These are phyloP conservation scores for Eimeria tenella DNA, from an alignment of 169 alveolate genomes.

Conservation along the genomic window DNA sequence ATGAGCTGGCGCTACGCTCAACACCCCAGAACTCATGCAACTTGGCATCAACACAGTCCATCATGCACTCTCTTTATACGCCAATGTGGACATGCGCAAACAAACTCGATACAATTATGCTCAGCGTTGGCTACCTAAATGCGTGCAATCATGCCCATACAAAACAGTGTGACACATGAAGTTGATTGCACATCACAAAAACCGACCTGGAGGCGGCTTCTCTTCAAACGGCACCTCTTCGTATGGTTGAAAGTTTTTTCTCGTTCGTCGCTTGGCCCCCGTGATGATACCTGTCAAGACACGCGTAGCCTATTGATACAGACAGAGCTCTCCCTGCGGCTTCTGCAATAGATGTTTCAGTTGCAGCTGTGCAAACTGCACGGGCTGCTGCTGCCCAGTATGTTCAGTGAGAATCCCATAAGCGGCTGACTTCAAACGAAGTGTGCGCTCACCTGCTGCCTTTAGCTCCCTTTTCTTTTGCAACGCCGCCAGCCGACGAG, in stretches of 20 bases:
- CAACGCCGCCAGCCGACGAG: slow-evolving; percentile 96
- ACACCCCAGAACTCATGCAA: not conserved
- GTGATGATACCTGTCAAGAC: slow-evolving; percentile 56
- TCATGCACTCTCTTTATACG: no score
- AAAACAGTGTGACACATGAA: not conserved
- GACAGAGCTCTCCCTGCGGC: slow-evolving; percentile 52
- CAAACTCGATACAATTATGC: no score
- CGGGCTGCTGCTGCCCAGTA: not conserved
- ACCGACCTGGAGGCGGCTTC: slow-evolving; percentile 76
- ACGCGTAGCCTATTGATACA: not conserved
- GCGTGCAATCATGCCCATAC: no score
- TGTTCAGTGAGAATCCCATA: not conserved
- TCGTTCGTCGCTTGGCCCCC: slow-evolving; percentile 64
- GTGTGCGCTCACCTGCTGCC: slow-evolving; percentile 95
- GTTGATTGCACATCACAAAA: not conserved
- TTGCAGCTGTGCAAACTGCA: not conserved
- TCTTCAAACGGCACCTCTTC: slow-evolving; percentile 77
- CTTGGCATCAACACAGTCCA: no score
- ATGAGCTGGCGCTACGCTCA: not conserved
- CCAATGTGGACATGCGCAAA: no score
- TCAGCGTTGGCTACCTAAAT: no score
- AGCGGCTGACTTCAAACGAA: not conserved
- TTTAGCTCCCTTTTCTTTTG: slow-evolving; percentile 98
- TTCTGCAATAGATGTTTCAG: not conserved
- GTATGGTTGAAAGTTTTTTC: slow-evolving; percentile 71